phyloP scores from a whole-genome alignment of 257 asterid species.

The Asclepias syriaca region DNA sequence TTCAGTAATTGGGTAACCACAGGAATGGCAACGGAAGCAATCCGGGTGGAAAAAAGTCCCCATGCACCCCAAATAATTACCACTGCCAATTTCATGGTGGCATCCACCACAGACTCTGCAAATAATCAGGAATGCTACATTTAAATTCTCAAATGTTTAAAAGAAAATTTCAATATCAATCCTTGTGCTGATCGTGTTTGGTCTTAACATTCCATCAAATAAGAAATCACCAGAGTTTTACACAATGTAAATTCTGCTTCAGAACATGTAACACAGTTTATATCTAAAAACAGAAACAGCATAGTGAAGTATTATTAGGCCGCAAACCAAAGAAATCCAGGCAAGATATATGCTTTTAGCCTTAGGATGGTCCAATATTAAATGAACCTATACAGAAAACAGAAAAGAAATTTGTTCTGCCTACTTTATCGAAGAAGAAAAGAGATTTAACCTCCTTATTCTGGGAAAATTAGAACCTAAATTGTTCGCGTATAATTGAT shows the following conservation, averaged over 20 bases:
- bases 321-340: neutral
- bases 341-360: conserved; percentile 6
- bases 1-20: conserved; percentile 75
- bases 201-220: neutral
- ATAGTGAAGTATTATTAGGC: neutral
- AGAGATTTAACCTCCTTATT: neutral
- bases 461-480: neutral
- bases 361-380: neutral
- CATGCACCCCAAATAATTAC: conserved; percentile 93
- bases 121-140: neutral
- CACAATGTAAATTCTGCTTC: neutral
- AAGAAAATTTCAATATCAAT: neutral
- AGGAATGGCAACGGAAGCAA: conserved; percentile 79
- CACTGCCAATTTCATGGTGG: conserved; percentile 66
- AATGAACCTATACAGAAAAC: neutral
- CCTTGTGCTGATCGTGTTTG: neutral
- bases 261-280: neutral
- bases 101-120: conserved; percentile 82
- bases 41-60: conserved; percentile 81
- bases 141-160: neutral
- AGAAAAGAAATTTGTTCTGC: neutral
- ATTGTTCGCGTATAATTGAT: neutral
- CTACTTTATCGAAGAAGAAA: neutral
- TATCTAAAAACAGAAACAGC: neutral
- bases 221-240: neutral